A percentile compares a stretch with the other conserved stretches of the same genome.
Conservation (phyloP, 306 rosid species). For the Prunus padus region DNA sequence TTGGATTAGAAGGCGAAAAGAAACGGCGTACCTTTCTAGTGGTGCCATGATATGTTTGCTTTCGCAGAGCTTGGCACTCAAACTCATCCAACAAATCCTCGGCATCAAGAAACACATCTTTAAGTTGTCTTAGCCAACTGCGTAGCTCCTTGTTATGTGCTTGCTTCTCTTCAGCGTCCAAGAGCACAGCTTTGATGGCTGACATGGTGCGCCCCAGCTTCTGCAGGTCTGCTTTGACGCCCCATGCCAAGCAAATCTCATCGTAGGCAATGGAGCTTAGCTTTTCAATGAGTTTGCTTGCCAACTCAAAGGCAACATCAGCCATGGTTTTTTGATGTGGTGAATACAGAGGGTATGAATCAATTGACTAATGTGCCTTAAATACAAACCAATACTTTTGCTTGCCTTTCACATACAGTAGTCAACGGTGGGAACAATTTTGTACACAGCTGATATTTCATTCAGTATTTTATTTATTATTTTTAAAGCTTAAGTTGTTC, state of each 20-base stretch:
- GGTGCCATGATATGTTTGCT: neutral
- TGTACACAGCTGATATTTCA: too few species aligned
- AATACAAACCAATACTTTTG: too few species aligned
- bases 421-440: too few species aligned
- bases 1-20: constrained; percentile 21
- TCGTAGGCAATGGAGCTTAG: constrained; percentile 6
- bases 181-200: constrained; percentile 16
- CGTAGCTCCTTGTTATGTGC: neutral
- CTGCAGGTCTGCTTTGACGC: constrained; percentile 12
- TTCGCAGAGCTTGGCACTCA: constrained; percentile 16
- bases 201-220: constrained; percentile 15
- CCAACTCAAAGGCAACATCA: neutral
- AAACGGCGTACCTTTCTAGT: constrained; percentile 4
- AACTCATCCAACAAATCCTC: constrained; percentile 36
- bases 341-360: neutral
- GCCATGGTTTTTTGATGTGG: neutral
- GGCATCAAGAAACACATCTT: constrained; percentile 1
- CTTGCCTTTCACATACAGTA: too few species aligned
- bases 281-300: neutral
- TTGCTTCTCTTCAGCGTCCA: constrained; percentile 38
- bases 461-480: too few species aligned
- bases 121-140: constrained; percentile 22
- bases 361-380: too few species aligned
- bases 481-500: too few species aligned
- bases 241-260: constrained; percentile 16